These are phyloP conservation scores for Verticillium nubilum DNA, from an alignment of 2,329 filamentous ascomycete species.

Conservation along the genomic window DNA sequence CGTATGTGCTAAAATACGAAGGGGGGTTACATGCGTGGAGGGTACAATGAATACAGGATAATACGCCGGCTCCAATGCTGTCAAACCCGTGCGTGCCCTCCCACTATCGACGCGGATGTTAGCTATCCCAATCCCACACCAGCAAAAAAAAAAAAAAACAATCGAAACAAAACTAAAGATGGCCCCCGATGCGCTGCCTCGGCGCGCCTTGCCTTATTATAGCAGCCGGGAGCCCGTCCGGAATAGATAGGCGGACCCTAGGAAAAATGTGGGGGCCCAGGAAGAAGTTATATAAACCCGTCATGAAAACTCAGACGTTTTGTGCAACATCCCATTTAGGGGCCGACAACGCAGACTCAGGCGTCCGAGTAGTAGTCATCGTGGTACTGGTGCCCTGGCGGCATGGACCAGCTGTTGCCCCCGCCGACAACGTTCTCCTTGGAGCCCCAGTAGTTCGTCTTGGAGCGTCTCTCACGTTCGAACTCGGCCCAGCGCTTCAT, in stretches of 20 bases:
- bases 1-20: background rate
- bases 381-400: conserved; percentile 39
- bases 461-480: conserved; percentile 59
- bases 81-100: background rate
- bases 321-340: background rate
- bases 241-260: no score
- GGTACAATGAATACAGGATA: background rate
- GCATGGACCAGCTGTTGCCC: conserved; percentile 35
- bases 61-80: background rate
- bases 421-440: conserved; percentile 44
- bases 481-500: conserved; percentile 99
- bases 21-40: background rate
- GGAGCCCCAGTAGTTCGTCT: conserved; percentile 46
- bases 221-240: background rate
- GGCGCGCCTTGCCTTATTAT: background rate
- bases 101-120: background rate
- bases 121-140: background rate
- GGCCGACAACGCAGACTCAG: conserved; percentile 22
- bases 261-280: no score
- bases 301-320: background rate
- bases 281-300: conserved; percentile 2
- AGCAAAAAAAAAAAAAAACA: background rate
- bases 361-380: conserved; percentile 53
- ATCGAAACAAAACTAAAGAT: background rate
- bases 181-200: background rate